Base-by-base conservation (phyloP, 495 filamentous ascomycete genomes). In the Lentithecium fluviatile region DNA sequence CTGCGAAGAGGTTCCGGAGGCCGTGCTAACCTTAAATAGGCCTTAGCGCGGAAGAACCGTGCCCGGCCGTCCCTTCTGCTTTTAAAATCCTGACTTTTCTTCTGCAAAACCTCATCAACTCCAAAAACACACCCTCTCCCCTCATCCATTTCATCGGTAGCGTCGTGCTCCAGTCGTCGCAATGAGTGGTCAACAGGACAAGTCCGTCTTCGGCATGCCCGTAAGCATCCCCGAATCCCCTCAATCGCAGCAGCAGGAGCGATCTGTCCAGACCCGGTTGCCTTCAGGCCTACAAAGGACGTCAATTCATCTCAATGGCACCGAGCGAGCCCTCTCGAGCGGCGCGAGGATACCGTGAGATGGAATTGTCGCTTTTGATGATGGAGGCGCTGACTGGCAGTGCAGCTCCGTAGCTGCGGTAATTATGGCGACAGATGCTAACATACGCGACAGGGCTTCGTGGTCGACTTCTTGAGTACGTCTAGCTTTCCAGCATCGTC, bases 401-500 rank as follows among this genome's bases (percentile, higher is more conserved):
- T 34, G 51, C 53, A 55, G 59, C 59, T 52, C 19, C 17, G 53
- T 42, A 45, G 60, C 56, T 58, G 52, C 64, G 54, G 65, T 50
- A 60, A 62, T 63, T 58, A 63, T 52, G 46, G 50, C 60, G 58
- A 51, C 60, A 15, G 36, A 29, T 24, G 51, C 65, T 52, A 69
- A 69, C 67, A 64, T 60, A 49, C 45, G 47, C 69, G n/a, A 51
- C 65, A 79, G 57, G 77, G 73, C 79, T 89, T 89, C 79, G 78
- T 96, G 74, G 89, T 92, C 69, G 93, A 97, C 82, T 97, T 97
- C 83, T 75, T 97, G 85, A 96, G 92, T 97, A 96, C 71, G 92
- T 94, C 52, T 60, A 50, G 63, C 53, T 56, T 38, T 21, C 21
- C 32, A 42, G 32, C 45, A 34, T 42, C n/a, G 40, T 24, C 37